Evolutionary conservation across 331 rosid genomes (phyloP), one percentile per base, ranked within the genome.

Genomic region (Malus hybrid): DNA sequence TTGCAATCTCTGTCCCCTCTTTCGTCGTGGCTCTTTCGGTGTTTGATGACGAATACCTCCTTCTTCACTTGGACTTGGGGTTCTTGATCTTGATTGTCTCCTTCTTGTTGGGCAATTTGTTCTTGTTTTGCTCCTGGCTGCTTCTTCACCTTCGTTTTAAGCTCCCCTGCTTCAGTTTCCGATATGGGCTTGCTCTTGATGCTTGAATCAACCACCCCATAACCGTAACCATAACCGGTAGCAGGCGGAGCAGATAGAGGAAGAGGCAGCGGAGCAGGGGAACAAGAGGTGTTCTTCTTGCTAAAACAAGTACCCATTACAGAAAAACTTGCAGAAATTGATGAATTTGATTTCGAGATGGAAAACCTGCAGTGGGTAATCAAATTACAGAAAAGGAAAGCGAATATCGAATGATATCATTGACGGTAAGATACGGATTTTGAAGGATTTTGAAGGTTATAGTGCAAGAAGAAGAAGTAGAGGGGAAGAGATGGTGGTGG

Each of bases 291-390:
- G 75, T 83, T 88, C 87, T 95, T 91, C 84, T 85, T 94, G 85
- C 97, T 94, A 78, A 91, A 81, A 87, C 98, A 94, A 75, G 90
- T 36, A 73, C 98, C 98, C 98, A 91, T 91, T 27, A 59, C 69
- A 18, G 20, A 64, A 18, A 64, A 15, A 14, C 56, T 18, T 2
- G 36, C 69, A 33, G 69, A 65, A 16, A 29, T 63, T 31, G 42
- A 63, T 28, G 7, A 56, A 18, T 54, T 24, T 60, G 65, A 24
- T 12, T 5, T 15, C 3, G 16, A 60, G 65, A 24, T 24, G 15
- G 32, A 60, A 60, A 63, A 63, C 31, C 34, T 6, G 19, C 7
- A 13, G 20, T 42, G 68, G 52, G 22, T 34, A 52, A 15, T n/a
- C 50, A 20, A 6, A 65, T 66, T 27, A 36, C 50, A 66, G 31